Base-by-base conservation (phyloP, 176 grass and related monocot species). In the maize (Zea mays) region DNA sequence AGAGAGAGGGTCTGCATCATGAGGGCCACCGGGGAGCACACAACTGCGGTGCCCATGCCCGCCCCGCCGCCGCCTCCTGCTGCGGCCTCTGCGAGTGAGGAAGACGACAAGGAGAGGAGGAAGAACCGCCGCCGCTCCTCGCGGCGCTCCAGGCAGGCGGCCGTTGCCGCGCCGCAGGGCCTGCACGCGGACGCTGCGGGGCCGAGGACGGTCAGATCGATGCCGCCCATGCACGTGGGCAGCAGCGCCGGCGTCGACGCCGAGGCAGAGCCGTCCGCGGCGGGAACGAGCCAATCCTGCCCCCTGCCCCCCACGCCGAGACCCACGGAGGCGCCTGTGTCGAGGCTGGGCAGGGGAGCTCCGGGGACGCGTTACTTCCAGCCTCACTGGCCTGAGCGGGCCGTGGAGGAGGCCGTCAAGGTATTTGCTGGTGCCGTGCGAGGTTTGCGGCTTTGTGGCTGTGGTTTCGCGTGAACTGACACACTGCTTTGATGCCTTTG, bases 401-500 rank as follows among this genome's bases (percentile, higher is more conserved):
- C 71, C 64, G 89, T 87, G 41, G 80, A 94, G 62, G 90, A 90
- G 27, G 92, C 92, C 8, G 14, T 95, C 83, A 89, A 95, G 96
- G 96, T 98, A 83, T 7, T 36, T 17, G 14, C 34, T 44, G 39
- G 17, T n/a, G 59, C 34, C 43, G 57, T 57, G 39, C n/a, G 27
- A 56, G 61, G 45, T 7, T 39, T 76, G 2, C 59, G 67, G 64
- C 62, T 37, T 71, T 13, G 42, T 15, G 4, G 20, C 63, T 27
- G 36, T 10, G 60, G 15, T 69, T 81, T 72, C 58, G 74, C 17
- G 59, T 36, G 16, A 71, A 36, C 54, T 76, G 4, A 78, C 41
- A 33, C 35, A 10, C 44, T 44, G 40, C 38, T 75, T 58, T 61
- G 33, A 42, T 83, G 44, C 71, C 10, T 81, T 49, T 65, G 10